Conservation (phyloP, 306 rosid species). For the Astragalus glycyphyllos region DNA sequence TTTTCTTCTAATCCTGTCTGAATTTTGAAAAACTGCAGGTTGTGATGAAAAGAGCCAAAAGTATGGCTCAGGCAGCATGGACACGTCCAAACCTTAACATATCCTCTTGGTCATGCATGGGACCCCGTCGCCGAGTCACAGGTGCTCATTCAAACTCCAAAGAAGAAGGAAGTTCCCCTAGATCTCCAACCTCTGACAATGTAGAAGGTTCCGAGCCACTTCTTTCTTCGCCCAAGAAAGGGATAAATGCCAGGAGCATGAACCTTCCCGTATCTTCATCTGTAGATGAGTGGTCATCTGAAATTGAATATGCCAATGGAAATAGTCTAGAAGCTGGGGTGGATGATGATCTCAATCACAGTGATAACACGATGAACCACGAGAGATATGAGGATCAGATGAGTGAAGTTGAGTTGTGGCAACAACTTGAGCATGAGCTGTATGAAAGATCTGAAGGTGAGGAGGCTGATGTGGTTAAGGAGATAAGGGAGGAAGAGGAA, state of each 20-base stretch:
- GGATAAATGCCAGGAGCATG: conserved; percentile 48
- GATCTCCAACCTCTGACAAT: conserved; percentile 41
- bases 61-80: conserved; percentile 99
- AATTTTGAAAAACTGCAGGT: conserved; percentile 59
- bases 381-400: conserved; percentile 62
- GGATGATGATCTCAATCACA: conserved; percentile 44
- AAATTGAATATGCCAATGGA: conserved; percentile 61
- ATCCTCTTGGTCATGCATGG: conserved; percentile 93
- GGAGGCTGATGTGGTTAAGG: conserved; percentile 64
- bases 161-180: conserved; percentile 50
- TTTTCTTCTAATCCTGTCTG: conserved; percentile 21
- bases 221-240: conserved; percentile 54
- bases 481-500: conserved; percentile 76
- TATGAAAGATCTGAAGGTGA: conserved; percentile 58
- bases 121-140: conserved; percentile 73
- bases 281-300: conserved; percentile 72
- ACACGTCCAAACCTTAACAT: conserved; percentile 70
- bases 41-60: conserved; percentile 91
- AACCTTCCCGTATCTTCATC: conserved; percentile 72
- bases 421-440: conserved; percentile 87
- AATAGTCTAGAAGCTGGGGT: conserved; percentile 41
- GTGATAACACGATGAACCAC: conserved; percentile 49
- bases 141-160: conserved; percentile 49
- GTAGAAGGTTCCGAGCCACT: conserved; percentile 56
- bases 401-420: conserved; percentile 93